Evolutionary conservation across 371 early-diverging fungal species (phyloP), one percentile per base, ranked within the genome.

Genomic region (Neoconidiobolus thromboides): DNA sequence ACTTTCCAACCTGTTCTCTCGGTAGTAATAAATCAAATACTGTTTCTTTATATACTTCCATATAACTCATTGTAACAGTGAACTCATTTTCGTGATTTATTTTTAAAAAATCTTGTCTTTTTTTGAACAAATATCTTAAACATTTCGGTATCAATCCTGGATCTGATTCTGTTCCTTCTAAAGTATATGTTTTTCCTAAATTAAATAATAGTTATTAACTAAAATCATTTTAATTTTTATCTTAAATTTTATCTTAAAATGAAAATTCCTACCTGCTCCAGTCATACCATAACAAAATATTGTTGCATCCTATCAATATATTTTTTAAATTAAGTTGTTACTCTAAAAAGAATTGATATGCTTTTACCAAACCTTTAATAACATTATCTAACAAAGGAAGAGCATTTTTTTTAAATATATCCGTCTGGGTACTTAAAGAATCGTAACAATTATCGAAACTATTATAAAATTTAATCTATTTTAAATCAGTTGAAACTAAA

Each of bases 201-300:
- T 26, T 26, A 26, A 26, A 26, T 26, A 26, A 26, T 26, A 26
- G 26, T 26, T 26, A 26, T 26, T 26, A 26, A 26, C 26, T 26
- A 26, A 26, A 26, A 26, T 26, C 26, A 26, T 26, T 26, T 26
- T 26, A 26, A 26, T 26, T 26, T 26, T 26, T 26, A 26, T 26
- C 26, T 26, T 26, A 26, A 26, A n/a, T n/a, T n/a, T n/a, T 26
- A 26, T 26, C 26, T 26, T 26, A 26, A 26, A 26, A 26, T 26
- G 26, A 26, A 26, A 26, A 26, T 26, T 26, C 26, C 26, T 26
- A 64, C 66, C 67, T 46, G 77, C 74, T 0, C 83, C 84, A 0
- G 83, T 84, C 48, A 78, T 79, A 1, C 87, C 87, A 63, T 85
- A 85, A 60, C 78, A 78, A 60, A 86, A 80, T 48, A 85, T 73